A percentile compares a stretch with the other conserved stretches of the same genome.
Evolutionary conservation across 108 stramenopile genomes (phyloP).

Genomic region (Aurantiochytrium sp.): DNA sequence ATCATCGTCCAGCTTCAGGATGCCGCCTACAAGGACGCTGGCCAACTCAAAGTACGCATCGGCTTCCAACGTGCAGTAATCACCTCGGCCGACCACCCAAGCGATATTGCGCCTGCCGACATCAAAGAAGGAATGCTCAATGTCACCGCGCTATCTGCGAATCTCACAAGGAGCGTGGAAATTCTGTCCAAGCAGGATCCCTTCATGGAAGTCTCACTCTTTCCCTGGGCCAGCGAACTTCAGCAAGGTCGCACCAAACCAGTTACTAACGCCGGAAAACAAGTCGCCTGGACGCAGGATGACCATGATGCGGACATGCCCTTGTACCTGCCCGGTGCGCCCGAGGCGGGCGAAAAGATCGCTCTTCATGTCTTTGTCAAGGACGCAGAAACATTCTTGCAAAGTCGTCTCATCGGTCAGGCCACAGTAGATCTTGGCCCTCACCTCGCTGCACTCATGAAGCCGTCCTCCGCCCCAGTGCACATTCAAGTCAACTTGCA

Average conservation of each 20-base stretch:
- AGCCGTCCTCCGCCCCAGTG: background rate
- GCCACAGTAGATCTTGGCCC: background rate
- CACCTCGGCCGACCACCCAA: too few species aligned
- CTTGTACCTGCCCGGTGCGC: background rate
- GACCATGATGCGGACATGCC: background rate
- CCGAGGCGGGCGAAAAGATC: background rate
- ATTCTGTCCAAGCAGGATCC: background rate
- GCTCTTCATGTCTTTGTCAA: background rate
- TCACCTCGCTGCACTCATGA: background rate
- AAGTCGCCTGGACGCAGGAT: background rate
- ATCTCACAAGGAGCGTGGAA: background rate
- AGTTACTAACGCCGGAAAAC: background rate
- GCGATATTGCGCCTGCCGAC: background rate
- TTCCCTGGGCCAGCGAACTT: background rate
- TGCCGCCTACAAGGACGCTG: too few species aligned
- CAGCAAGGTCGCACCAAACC: background rate
- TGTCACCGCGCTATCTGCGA: background rate
- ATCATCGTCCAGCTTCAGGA: too few species aligned
- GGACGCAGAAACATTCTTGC: background rate
- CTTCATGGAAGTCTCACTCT: background rate
- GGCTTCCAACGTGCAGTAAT: too few species aligned
- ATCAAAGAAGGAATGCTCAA: background rate
- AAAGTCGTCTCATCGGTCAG: background rate
- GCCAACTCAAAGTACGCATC: too few species aligned
- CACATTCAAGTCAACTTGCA: background rate